Evolutionary conservation across 2,329 filamentous ascomycete species (phyloP).

Genomic region (Daldinia eschscholtzii): DNA sequence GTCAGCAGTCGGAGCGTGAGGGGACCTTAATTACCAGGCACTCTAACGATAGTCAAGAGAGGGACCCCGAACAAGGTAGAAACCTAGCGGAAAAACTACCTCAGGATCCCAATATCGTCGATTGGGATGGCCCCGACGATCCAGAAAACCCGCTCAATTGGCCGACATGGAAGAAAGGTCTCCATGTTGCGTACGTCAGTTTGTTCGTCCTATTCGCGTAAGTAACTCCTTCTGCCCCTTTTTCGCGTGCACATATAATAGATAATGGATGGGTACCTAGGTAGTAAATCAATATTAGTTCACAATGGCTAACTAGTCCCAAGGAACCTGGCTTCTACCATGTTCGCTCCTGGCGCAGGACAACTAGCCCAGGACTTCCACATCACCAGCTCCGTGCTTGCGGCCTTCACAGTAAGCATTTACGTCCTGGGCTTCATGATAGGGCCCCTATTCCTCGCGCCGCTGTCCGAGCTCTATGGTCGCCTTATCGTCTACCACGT

Average conservation of each 20-base stretch:
- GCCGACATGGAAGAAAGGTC: slow-evolving; percentile 62
- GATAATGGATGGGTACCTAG: no score
- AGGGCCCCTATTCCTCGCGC: slow-evolving; percentile 62
- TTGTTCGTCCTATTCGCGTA: slow-evolving; percentile 53
- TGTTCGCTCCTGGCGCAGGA: slow-evolving; percentile 68
- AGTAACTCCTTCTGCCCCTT: background rate
- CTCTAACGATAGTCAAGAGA: slow-evolving; percentile 3
- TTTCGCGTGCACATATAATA: background rate
- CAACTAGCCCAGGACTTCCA: slow-evolving; percentile 65
- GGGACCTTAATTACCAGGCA: background rate
- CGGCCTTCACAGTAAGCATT: slow-evolving; percentile 67
- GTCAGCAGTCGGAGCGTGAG: background rate
- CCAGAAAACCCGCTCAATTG: slow-evolving; percentile 77
- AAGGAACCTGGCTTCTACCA: slow-evolving; percentile 55
- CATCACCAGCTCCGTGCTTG: slow-evolving; percentile 38
- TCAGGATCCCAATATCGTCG: slow-evolving; percentile 65
- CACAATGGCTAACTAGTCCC: background rate
- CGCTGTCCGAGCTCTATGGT: slow-evolving; percentile 63
- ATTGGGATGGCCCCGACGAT: slow-evolving; percentile 71
- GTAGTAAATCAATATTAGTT: background rate
- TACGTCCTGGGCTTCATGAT: slow-evolving; percentile 67
- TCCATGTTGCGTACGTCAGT: slow-evolving; percentile 54
- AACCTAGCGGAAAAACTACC: background rate
- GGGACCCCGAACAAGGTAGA: slow-evolving; percentile 22
- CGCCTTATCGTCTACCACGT: slow-evolving; percentile 59